Base-by-base conservation (phyloP, 2,329 filamentous ascomycete species). In the Ilyonectria robusta region DNA sequence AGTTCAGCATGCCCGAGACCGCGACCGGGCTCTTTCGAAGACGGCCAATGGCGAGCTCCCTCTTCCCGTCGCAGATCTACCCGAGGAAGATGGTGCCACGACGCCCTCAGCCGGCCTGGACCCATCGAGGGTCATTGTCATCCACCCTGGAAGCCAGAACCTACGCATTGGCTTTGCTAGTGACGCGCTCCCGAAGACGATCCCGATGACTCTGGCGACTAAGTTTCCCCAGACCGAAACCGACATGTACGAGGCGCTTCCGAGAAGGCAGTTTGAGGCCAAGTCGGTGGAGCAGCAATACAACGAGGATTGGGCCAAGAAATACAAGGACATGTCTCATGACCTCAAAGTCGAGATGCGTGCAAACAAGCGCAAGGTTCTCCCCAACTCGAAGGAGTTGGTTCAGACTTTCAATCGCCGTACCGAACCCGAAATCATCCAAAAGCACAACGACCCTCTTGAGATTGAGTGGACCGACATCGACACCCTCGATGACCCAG, bases 311-410 rank as follows among this genome's bases (percentile, higher is more conserved):
- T 91, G 86, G 87, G 83, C 86, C 50, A 91, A 90, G 78, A 91
- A 88, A 77, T 98, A 95, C 81, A 89, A 89, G 63, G 92, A 92
- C 77, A 93, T 96, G 92, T 93, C 90, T 67, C 90, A 91, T 60
- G 95, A 98, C 50, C 89, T 99, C 68, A 97, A 97, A 82, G 84
- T 92, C 2, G 93, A 94, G 58, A 97, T 98, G 93, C 91, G 95
- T 68, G 89, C 91, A 72, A 97, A 97, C 82, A 98, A 98, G 86
- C 91, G 94, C 78, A 93, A 97, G 79, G 95, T 98, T 17, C 83
- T 98, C 56, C 96, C 96, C n/a, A 98, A 98, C 78, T 98, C 95
- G 0, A 97, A 97, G 80, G 96, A 99, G 77, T 86, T 98, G 65
- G 95, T 98, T 1, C 90, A 95, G 71, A 98, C 97, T 78, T 98